phyloP scores from a whole-genome alignment of 2,329 filamentous ascomycete species.

The Davidsoniella eucalypti region DNA sequence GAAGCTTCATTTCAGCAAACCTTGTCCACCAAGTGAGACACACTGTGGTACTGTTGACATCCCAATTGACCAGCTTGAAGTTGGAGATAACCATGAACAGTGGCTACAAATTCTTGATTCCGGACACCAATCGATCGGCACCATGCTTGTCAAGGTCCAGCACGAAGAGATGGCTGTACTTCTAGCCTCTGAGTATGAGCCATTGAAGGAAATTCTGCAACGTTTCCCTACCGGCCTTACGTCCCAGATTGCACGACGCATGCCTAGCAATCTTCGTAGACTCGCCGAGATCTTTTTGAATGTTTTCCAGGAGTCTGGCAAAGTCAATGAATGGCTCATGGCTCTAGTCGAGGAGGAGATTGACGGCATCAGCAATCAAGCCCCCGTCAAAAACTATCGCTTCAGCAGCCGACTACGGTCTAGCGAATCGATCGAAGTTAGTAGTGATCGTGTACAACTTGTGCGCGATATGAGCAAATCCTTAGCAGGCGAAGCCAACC shows the following conservation, averaged over 20 bases:
- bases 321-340: conserved; percentile 77
- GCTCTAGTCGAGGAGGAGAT: conserved; percentile 93
- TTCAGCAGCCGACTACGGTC: conserved; percentile 57
- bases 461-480: conserved; percentile 66
- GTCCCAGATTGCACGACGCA: conserved; percentile 61
- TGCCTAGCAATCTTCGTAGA: conserved; percentile 62
- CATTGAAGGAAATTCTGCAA: conserved; percentile 68
- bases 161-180: conserved; percentile 84
- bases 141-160: conserved; percentile 67
- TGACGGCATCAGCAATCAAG: conserved; percentile 75
- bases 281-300: conserved; percentile 78
- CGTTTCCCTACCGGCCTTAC: conserved; percentile 73
- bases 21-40: conserved; percentile 27
- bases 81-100: conserved; percentile 63
- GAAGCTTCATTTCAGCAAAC: conserved; percentile 10
- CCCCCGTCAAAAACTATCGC: conserved; percentile 54
- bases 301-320: conserved; percentile 85
- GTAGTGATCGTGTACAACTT: conserved; percentile 50
- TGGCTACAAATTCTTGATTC: conserved; percentile 76
- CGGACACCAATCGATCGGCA: conserved; percentile 59
- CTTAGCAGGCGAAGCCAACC: conserved; percentile 72
- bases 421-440: conserved; percentile 47
- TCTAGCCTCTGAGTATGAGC: conserved; percentile 69
- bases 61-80: conserved; percentile 59
- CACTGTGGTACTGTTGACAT: conserved; percentile 65